Base-by-base conservation (phyloP, 257 asterid species). In the Fraxinus anomala region DNA sequence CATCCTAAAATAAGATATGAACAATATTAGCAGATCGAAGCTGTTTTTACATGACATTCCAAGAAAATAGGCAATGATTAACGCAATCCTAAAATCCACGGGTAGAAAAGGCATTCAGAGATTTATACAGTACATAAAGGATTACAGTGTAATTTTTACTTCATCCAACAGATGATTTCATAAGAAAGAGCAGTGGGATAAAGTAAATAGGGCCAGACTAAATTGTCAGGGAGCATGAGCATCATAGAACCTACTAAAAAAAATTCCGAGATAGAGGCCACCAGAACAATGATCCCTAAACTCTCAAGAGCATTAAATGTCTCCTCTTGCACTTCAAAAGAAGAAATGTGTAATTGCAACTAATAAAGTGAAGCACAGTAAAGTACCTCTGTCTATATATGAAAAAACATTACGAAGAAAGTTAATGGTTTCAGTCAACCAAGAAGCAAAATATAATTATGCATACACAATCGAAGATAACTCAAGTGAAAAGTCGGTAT, bases 1-100 rank as follows among this genome's bases (percentile, higher is more conserved):
- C 98, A 74, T 92, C 98, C 98, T 93, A 82, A 68, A 74, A 72
- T 37, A 77, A 51, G 4, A 71, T n/a, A 49, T 54, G 77, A 61
- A 74, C 66, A 65, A n/a, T 34, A 61, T 68, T 69, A 82, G 72
- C 47, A 63, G 73, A 87, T 40, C 63, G 2, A 67, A 49, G 70
- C 19, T 79, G 79, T 61, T 61, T 61, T 21, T 16, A 19, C 66
- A 56, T 1, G 12, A 2, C 28, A n/a, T 56, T n/a, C 28, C 12
- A 56, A 56, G 66, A 6, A 56, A 24, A 61, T 3, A 61, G 68
- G 68, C 68, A 61, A 23, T 23, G 2, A 61, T 61, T 24, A 23
- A 61, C 0, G 0, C 14, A 23, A 24, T 10, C 8, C 30, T 61
- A 61, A 61, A 61, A 61, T 61, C 68, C 68, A 61, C 17, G 23